Conservation (phyloP, 2,329 filamentous ascomycete genomes). For the Botryotinia calthae region DNA sequence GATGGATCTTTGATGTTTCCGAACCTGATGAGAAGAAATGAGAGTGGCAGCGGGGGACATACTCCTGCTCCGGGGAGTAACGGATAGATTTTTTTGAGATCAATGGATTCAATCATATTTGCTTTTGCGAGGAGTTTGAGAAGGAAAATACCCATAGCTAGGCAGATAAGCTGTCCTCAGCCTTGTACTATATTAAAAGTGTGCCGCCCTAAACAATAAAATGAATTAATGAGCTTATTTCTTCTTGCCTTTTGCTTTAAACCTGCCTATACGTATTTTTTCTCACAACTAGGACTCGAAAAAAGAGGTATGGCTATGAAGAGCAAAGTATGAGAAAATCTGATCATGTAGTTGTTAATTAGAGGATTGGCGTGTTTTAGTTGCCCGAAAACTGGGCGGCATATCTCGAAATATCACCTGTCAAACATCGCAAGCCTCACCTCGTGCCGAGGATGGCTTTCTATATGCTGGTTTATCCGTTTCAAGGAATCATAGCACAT, state of each 20-base stretch:
- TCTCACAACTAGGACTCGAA: background rate
- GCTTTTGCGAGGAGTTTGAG: slow-evolving; percentile 9
- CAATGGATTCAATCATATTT: background rate
- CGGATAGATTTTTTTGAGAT: background rate
- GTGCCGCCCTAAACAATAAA: background rate
- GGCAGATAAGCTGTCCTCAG: background rate
- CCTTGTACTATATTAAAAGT: background rate
- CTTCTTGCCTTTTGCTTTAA: background rate
- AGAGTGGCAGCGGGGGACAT: background rate
- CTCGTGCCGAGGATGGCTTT: background rate
- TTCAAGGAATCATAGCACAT: background rate
- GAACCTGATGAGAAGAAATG: slow-evolving; percentile 20
- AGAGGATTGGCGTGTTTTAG: background rate
- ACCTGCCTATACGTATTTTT: background rate
- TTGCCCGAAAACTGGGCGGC: background rate
- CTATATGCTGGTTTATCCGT: background rate
- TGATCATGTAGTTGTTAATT: background rate
- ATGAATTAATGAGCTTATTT: background rate
- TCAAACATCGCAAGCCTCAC: background rate
- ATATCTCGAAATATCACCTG: background rate
- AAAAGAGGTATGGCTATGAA: background rate
- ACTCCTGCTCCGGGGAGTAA: background rate
- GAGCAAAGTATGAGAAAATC: background rate
- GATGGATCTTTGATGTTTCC: slow-evolving; percentile 29
- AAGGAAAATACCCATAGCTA: slow-evolving; percentile 11